A percentile compares a stretch with the other conserved stretches of the same genome.
Evolutionary conservation across 2,329 filamentous ascomycete species (phyloP).

Genomic region (Colletotrichum ledebouriae): DNA sequence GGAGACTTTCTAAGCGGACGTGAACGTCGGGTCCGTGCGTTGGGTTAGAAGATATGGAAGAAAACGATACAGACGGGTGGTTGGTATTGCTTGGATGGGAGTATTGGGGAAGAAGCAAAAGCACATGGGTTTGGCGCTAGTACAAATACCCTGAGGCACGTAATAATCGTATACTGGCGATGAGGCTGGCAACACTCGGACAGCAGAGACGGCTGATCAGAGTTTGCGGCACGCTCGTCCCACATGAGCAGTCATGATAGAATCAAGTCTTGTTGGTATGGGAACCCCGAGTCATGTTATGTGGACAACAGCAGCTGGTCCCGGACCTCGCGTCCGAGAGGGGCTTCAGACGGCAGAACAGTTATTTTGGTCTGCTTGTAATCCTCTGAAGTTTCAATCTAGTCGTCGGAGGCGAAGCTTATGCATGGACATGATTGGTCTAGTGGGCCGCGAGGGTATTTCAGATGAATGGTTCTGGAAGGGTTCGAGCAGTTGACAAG

Average conservation of each 20-base stretch:
- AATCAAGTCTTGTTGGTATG: slow-evolving; percentile 33
- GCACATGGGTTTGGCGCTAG: slow-evolving; percentile 40
- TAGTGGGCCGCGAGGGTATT: neutral
- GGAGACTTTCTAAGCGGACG: slow-evolving; percentile 75
- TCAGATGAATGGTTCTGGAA: slow-evolving; percentile 13
- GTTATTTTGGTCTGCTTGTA: neutral
- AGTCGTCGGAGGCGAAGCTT: slow-evolving; percentile 19
- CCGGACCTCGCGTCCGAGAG: slow-evolving; percentile 22
- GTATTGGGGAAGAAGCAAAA: slow-evolving; percentile 33
- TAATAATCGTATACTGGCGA: slow-evolving; percentile 41
- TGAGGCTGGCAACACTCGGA: slow-evolving; percentile 29
- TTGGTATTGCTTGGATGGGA: slow-evolving; percentile 4
- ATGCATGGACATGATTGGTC: slow-evolving; percentile 13
- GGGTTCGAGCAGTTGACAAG: neutral
- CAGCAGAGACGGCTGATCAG: slow-evolving; percentile 22
- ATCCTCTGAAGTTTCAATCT: slow-evolving; percentile 4
- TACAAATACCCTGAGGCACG: slow-evolving; percentile 41
- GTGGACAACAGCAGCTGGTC: neutral
- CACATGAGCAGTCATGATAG: slow-evolving; percentile 36
- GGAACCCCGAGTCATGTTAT: slow-evolving; percentile 19
- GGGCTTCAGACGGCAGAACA: neutral
- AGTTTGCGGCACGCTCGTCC: slow-evolving; percentile 21
- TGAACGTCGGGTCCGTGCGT: neutral
- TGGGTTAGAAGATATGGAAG: neutral
- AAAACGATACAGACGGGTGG: neutral